Conservation (phyloP, 2,329 filamentous ascomycete species). For the Pestalotiopsis sp. region DNA sequence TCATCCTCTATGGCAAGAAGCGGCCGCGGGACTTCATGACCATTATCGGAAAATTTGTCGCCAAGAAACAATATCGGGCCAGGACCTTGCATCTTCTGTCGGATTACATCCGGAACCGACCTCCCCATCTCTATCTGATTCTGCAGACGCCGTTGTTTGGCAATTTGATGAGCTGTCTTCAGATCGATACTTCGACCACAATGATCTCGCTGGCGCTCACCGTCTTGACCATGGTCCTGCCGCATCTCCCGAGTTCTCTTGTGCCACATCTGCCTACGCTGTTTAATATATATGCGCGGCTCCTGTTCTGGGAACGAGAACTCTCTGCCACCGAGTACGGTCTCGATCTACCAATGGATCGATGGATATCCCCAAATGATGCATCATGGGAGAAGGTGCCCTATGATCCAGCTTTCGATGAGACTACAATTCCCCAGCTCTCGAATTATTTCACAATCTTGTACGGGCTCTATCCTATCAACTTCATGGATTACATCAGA, state of each 20-base stretch:
- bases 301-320: conserved; percentile 76
- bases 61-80: conserved; percentile 64
- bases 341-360: conserved; percentile 40
- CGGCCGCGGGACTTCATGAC: conserved; percentile 72
- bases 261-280: conserved; percentile 69
- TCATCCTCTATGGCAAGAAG: conserved; percentile 66
- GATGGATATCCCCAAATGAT: conserved; percentile 29
- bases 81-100: conserved; percentile 68
- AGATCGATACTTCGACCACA: conserved; percentile 76
- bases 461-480: conserved; percentile 82
- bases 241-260: conserved; percentile 75
- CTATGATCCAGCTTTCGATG: conserved; percentile 63
- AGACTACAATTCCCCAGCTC: conserved; percentile 65
- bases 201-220: conserved; percentile 76
- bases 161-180: conserved; percentile 72
- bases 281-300: conserved; percentile 79
- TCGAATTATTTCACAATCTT: conserved; percentile 79
- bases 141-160: conserved; percentile 72
- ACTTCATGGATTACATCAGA: conserved; percentile 83
- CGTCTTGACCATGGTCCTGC: conserved; percentile 77
- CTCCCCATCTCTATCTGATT: conserved; percentile 77
- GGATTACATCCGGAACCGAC: conserved; percentile 73
- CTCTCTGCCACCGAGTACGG: conserved; percentile 41
- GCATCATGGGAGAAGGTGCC: conserved; percentile 65
- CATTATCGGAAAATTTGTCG: conserved; percentile 65